Evolutionary conservation across 176 grass and related monocot genomes (phyloP).

Genomic region (Luzula sylvatica): DNA sequence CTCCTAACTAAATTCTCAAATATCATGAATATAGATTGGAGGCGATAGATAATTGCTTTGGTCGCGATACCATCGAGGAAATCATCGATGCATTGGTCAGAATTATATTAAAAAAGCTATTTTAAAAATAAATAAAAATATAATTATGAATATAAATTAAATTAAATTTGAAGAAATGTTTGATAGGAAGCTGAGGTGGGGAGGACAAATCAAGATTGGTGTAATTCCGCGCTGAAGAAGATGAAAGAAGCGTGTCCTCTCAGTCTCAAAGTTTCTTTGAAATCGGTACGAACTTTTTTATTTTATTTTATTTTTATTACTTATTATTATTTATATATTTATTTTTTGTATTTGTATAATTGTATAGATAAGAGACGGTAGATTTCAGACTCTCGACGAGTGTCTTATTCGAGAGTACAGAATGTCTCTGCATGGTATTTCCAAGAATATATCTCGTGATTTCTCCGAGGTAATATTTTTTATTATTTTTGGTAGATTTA

Average conservation of each 20-base stretch:
- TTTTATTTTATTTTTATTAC: not conserved
- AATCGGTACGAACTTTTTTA: conserved; percentile 58
- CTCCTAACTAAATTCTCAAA: too few relatives aligned
- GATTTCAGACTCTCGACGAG: conserved; percentile 92
- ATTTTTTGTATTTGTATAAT: not conserved
- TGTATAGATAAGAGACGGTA: conserved; percentile 79
- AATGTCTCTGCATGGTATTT: conserved; percentile 72
- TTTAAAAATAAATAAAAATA: not conserved
- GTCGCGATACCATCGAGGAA: conserved; percentile 75
- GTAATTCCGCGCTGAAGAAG: conserved; percentile 68
- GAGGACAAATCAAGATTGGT: conserved; percentile 93
- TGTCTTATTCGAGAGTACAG: conserved; percentile 92
- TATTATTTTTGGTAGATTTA: not conserved
- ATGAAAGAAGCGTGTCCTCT: conserved; percentile 88
- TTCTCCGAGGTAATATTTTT: conserved; percentile 62
- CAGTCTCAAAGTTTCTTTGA: conserved; percentile 75
- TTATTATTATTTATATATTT: not conserved
- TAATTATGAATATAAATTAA: not conserved
- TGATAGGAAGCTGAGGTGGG: conserved; percentile 76
- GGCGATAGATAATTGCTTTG: conserved; percentile 87
- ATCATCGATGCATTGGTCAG: conserved; percentile 86
- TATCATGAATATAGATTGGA: conserved; percentile 48
- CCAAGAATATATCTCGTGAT: conserved; percentile 58
- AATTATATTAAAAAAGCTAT: too few relatives aligned
- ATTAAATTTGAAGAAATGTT: too few relatives aligned